Evolutionary conservation across 306 rosid genomes (phyloP).

Genomic region (Casuarina glauca): DNA sequence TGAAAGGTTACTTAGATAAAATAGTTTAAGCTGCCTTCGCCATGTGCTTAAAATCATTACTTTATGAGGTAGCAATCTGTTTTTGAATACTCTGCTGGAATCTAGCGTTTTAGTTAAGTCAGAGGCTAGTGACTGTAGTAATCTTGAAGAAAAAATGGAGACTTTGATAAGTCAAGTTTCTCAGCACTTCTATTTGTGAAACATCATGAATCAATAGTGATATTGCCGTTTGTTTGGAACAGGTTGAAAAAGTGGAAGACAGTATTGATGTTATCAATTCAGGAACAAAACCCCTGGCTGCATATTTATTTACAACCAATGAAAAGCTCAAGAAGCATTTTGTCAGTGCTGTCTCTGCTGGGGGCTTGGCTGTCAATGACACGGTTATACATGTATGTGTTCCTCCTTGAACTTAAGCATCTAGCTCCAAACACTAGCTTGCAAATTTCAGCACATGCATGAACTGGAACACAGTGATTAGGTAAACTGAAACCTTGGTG

Average conservation of each 20-base stretch:
- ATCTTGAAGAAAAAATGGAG: conserved; percentile 14
- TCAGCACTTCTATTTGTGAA: conserved; percentile 7
- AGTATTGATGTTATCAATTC: conserved; percentile 75
- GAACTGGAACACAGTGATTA: background rate
- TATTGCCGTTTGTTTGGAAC: conserved; percentile 25
- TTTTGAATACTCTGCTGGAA: background rate
- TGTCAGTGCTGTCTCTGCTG: conserved; percentile 70
- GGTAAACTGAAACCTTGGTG: background rate
- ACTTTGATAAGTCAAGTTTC: background rate
- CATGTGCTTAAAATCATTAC: background rate
- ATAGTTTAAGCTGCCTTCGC: conserved; percentile 1
- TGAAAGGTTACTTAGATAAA: background rate
- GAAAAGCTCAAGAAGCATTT: conserved; percentile 75
- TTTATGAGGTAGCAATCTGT: conserved; percentile 1
- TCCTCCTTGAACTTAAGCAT: conserved; percentile 23
- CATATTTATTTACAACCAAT: conserved; percentile 82
- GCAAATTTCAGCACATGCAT: background rate
- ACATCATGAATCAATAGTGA: background rate
- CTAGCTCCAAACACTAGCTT: conserved; percentile 7
- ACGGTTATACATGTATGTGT: conserved; percentile 66
- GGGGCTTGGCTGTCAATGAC: conserved; percentile 90
- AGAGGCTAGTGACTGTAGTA: background rate
- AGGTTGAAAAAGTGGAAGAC: conserved; percentile 86
- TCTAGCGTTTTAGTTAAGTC: background rate
- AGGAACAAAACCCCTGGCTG: conserved; percentile 93